Percentiles rank a stretch among this genome's conserved stretches.
phyloP scores from a whole-genome alignment of 371 early-diverging fungal genomes.

The Choanephora cucurbitarum region DNA sequence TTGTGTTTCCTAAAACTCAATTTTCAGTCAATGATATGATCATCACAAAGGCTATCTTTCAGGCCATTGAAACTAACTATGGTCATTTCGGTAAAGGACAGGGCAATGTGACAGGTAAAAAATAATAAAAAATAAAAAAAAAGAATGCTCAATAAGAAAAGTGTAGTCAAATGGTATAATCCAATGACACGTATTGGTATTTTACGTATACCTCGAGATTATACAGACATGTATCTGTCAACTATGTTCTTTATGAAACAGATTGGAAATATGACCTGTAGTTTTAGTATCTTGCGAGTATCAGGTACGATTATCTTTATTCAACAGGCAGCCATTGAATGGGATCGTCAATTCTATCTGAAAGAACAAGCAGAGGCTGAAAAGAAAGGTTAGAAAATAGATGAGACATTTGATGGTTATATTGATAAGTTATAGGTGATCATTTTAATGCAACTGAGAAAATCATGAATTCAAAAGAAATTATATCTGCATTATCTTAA shows the following conservation, averaged over 20 bases:
- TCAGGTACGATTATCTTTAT: constrained; percentile 44
- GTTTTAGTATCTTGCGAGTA: constrained; percentile 34
- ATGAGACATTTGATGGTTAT: no score
- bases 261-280: constrained; percentile 30
- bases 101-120: constrained; percentile 26
- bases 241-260: constrained; percentile 45
- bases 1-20: constrained; percentile 26
- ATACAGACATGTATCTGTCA: constrained; percentile 34
- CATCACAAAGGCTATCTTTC: constrained; percentile 25
- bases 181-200: constrained; percentile 42
- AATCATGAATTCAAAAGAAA: constrained; percentile 26
- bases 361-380: constrained; percentile 31
- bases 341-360: constrained; percentile 38
- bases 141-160: not conserved
- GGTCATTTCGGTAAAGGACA: constrained; percentile 45
- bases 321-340: constrained; percentile 39
- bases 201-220: constrained; percentile 40
- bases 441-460: constrained; percentile 29
- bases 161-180: constrained; percentile 54
- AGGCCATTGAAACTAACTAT: constrained; percentile 33
- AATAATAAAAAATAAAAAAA: not conserved
- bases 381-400: constrained; percentile 27
- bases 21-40: constrained; percentile 23
- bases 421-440: constrained; percentile 13
- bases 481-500: constrained; percentile 9